phyloP scores from a whole-genome alignment of 306 rosid genomes.

The Prunus mongolica region DNA sequence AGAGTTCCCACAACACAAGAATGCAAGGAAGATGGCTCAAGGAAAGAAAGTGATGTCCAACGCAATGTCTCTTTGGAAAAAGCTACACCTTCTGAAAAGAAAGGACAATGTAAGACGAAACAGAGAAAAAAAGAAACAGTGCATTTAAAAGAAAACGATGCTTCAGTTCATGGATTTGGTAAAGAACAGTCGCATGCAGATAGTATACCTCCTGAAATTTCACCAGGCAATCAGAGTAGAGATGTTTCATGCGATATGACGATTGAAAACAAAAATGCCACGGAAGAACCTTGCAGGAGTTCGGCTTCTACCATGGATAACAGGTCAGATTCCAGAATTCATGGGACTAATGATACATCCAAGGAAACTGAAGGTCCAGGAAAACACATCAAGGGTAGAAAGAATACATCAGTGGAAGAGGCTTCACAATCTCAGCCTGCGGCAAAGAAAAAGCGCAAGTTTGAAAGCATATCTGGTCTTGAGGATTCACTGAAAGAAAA shows the following conservation, averaged over 20 bases:
- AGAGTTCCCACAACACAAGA: not conserved
- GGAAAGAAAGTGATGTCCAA: slow-evolving; percentile 2
- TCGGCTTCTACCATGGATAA: slow-evolving; percentile 21
- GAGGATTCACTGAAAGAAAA: slow-evolving; percentile 21
- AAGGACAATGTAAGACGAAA: slow-evolving; percentile 3
- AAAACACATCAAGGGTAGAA: slow-evolving; percentile 16
- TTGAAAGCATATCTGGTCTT: slow-evolving; percentile 13
- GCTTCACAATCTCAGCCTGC: slow-evolving; percentile 32
- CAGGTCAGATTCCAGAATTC: slow-evolving; percentile 20
- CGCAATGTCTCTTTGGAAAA: not conserved
- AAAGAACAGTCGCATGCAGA: slow-evolving; percentile 24
- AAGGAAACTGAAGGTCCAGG: slow-evolving; percentile 34
- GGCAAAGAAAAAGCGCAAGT: slow-evolving; percentile 31
- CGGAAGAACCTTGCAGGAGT: slow-evolving; percentile 14
- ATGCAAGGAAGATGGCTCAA: not conserved
- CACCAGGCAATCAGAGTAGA: slow-evolving; percentile 19
- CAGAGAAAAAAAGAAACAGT: not conserved
- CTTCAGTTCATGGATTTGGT: slow-evolving; percentile 17
- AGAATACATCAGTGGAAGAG: slow-evolving; percentile 20
- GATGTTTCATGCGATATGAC: slow-evolving; percentile 16
- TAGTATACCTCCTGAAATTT: slow-evolving; percentile 17
- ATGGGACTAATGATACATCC: slow-evolving; percentile 13
- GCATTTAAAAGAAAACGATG: slow-evolving; percentile 1
- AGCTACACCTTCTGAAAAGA: slow-evolving; percentile 1
- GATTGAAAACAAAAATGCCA: slow-evolving; percentile 12